Conservation (phyloP, 2,329 filamentous ascomycete genomes). For the Colletotrichum acutatum region DNA sequence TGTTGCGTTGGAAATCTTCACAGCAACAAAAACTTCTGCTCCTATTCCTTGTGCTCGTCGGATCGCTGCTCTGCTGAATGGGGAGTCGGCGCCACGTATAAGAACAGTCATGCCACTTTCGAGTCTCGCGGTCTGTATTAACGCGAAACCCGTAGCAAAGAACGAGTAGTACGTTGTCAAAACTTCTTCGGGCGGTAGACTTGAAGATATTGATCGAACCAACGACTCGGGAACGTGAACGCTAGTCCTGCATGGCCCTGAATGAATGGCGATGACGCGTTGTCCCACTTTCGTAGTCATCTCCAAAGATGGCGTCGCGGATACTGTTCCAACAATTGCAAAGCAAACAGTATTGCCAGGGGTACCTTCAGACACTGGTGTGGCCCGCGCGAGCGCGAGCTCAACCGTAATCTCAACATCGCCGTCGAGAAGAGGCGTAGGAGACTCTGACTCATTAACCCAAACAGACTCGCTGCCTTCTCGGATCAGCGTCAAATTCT, state of each 20-base stretch:
- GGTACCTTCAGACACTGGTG: too few relatives aligned
- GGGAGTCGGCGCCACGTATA: conserved; percentile 49
- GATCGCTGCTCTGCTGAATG: conserved; percentile 49
- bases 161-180: neutral
- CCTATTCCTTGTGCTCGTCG: conserved; percentile 42
- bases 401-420: neutral
- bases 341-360: too few relatives aligned
- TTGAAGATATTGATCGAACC: neutral
- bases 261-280: neutral
- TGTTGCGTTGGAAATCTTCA: conserved; percentile 41
- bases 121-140: conserved; percentile 45
- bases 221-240: neutral
- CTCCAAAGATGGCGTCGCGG: neutral
- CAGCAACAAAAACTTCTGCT: conserved; percentile 44
- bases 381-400: neutral
- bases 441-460: neutral
- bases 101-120: conserved; percentile 44
- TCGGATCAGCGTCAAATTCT: neutral
- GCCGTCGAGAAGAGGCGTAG: neutral
- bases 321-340: neutral
- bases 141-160: neutral
- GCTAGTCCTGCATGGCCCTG: neutral
- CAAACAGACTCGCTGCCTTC: neutral
- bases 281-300: neutral
- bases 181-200: neutral